These are phyloP conservation scores for Ulmus americana DNA, from an alignment of 331 rosid genomes.

Conservation along the genomic window DNA sequence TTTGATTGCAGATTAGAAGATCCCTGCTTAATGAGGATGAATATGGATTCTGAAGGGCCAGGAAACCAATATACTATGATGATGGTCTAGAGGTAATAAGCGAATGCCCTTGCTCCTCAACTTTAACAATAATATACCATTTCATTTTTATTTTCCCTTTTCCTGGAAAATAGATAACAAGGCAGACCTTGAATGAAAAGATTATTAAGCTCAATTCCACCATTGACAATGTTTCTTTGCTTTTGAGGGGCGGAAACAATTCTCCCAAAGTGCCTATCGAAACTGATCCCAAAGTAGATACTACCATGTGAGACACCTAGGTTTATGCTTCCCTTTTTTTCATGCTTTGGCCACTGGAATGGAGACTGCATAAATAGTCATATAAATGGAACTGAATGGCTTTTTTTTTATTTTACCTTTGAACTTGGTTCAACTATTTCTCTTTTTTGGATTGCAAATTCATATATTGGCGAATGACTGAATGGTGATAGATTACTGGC, in stretches of 20 bases:
- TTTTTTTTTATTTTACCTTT: slow-evolving; percentile 2
- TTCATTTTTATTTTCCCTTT: slow-evolving; percentile 11
- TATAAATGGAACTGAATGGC: slow-evolving; percentile 12
- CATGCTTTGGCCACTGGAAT: slow-evolving; percentile 21
- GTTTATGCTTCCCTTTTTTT: slow-evolving; percentile 14
- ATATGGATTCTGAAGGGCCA: too few relatives aligned
- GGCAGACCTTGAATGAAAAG: slow-evolving; percentile 72
- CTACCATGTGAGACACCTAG: slow-evolving; percentile 45
- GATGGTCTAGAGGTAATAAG: too few relatives aligned
- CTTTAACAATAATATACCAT: too few relatives aligned
- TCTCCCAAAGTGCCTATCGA: slow-evolving; percentile 42
- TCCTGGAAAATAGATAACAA: slow-evolving; percentile 54
- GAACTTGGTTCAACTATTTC: not conserved
- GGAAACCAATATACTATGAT: too few relatives aligned
- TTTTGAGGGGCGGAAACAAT: slow-evolving; percentile 79
- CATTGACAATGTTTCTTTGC: slow-evolving; percentile 88
- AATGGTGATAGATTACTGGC: slow-evolving; percentile 1
- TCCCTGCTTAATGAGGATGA: slow-evolving; percentile 70
- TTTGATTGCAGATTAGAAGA: slow-evolving; percentile 82
- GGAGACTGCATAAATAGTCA: slow-evolving; percentile 1
- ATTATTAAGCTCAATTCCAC: slow-evolving; percentile 84
- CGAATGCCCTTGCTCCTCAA: too few relatives aligned
- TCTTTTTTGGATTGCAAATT: too few relatives aligned
- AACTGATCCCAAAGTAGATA: slow-evolving; percentile 71
- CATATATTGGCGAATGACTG: too few relatives aligned